Base-by-base conservation (phyloP, 805 yeast species). In the Isabelozyma heimii region DNA sequence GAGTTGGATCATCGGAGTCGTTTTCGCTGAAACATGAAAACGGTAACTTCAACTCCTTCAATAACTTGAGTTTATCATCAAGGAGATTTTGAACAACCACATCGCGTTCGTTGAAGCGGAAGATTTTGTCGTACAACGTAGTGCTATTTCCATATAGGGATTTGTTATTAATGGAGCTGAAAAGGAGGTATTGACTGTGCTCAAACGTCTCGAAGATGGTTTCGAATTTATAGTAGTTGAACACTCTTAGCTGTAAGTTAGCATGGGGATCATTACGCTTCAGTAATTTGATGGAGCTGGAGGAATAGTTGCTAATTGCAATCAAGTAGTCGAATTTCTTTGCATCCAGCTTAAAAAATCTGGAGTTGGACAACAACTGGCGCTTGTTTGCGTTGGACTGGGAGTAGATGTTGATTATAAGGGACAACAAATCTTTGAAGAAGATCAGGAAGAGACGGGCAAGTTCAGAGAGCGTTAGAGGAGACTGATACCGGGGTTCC, bases 401-500 rank as follows among this genome's bases (percentile, higher is more conserved):
- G 20, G 76, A 69, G 50, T 63, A 72, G 8, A 66, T 52, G 43
- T 63, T 54, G 46, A 71, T 50, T 12, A 61, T 64, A 14, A 70
- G 55, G 13, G 70, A 60, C 55, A 70, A 65, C 49, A 73, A 60
- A 48, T 73, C 77, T n/a, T 60, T 60, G 57, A 69, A 70, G 52
- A 72, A 73, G 15, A 57, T 55, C 37, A 59, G 57, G 52, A 73
- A 73, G 40, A 73, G 56, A 16, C 48, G 40, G 10, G 71, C 61
- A 37, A 73, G 57, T 53, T 73, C 77, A 16, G 49, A 44, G 17
- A 72, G 57, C 9, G 73, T 61, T 20, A 73, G 58, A 5, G 78
- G 78, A 38, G 69, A 58, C 56, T 68, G 77, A 51, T 66, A 73
- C 24, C 77, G 62, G 9, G 78, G 78, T 50, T 73, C 78, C 52